Evolutionary conservation across 352 stramenopile genomes (phyloP).

Genomic region (Aphanomyces invadans): DNA sequence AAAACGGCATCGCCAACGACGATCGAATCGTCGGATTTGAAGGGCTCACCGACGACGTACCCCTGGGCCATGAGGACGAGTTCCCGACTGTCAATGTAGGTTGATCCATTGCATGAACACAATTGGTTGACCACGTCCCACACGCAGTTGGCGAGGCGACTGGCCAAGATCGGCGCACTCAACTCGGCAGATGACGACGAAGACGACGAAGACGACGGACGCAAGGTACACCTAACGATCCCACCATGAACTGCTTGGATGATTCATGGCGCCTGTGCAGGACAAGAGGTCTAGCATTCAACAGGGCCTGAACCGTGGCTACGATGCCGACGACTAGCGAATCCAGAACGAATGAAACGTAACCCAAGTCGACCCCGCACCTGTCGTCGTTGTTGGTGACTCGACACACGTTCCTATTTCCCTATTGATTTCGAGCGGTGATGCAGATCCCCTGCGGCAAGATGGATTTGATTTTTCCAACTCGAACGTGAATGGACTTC

Average conservation of each 20-base stretch:
- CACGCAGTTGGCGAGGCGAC: slow-evolving; percentile 45
- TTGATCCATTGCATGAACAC: not conserved
- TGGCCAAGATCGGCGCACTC: slow-evolving; percentile 55
- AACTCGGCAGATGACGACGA: slow-evolving; percentile 37
- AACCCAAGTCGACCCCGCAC: no score
- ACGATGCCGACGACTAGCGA: slow-evolving; percentile 12
- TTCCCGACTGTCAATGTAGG: slow-evolving; percentile 54
- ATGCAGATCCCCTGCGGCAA: no score
- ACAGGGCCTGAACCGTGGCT: not conserved
- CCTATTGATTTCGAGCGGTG: no score
- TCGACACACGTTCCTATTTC: no score
- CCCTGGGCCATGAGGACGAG: slow-evolving; percentile 39
- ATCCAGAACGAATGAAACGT: not conserved
- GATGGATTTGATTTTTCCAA: no score
- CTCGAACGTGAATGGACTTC: no score
- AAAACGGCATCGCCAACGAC: slow-evolving; percentile 87
- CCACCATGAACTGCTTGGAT: not conserved
- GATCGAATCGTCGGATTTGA: slow-evolving; percentile 89
- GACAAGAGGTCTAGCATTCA: slow-evolving; percentile 18
- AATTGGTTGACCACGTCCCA: not conserved
- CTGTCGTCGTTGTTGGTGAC: no score
- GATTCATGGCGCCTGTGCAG: not conserved
- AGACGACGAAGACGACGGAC: slow-evolving; percentile 28
- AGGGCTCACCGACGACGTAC: slow-evolving; percentile 70
- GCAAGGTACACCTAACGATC: not conserved